Percentiles rank a stretch among this genome's conserved stretches.
phyloP scores from a whole-genome alignment of 257 asterid species.

The Echium plantagineum region DNA sequence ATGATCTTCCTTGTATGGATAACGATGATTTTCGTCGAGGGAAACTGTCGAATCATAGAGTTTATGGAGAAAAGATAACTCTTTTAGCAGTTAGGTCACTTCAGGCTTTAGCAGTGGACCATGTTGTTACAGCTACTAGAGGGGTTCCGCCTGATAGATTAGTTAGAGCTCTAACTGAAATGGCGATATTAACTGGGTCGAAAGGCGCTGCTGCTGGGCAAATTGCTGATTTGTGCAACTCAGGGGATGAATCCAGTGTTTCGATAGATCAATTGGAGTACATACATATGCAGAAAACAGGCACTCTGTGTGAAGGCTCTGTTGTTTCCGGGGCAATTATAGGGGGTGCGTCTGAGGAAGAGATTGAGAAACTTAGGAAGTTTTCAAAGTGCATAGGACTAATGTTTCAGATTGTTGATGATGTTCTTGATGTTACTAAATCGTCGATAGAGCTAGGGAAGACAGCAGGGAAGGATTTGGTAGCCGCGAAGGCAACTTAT shows the following conservation, averaged over 20 bases:
- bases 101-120: constrained; percentile 5
- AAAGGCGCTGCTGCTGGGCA: constrained; percentile 85
- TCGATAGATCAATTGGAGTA: constrained; percentile 46
- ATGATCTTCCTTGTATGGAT: constrained; percentile 15
- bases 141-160: not conserved
- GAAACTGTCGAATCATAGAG: constrained; percentile 7
- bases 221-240: constrained; percentile 43
- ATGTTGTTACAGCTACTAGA: not conserved
- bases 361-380: constrained; percentile 41
- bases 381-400: constrained; percentile 59
- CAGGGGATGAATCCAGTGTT: constrained; percentile 27
- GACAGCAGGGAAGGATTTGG: constrained; percentile 71
- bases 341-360: constrained; percentile 46
- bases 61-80: constrained; percentile 9
- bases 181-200: constrained; percentile 54
- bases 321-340: constrained; percentile 64
- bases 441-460: constrained; percentile 63
- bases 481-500: constrained; percentile 53
- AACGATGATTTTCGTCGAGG: constrained; percentile 12
- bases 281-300: constrained; percentile 71
- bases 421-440: constrained; percentile 63
- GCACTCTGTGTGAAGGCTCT: constrained; percentile 50
- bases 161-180: constrained; percentile 16
- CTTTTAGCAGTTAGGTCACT: constrained; percentile 4
- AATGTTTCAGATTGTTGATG: constrained; percentile 71